A percentile compares a stretch with the other conserved stretches of the same genome.
Conservation (phyloP, 768 basidiomycete species). For the Xerocomellus chrysenteron region DNA sequence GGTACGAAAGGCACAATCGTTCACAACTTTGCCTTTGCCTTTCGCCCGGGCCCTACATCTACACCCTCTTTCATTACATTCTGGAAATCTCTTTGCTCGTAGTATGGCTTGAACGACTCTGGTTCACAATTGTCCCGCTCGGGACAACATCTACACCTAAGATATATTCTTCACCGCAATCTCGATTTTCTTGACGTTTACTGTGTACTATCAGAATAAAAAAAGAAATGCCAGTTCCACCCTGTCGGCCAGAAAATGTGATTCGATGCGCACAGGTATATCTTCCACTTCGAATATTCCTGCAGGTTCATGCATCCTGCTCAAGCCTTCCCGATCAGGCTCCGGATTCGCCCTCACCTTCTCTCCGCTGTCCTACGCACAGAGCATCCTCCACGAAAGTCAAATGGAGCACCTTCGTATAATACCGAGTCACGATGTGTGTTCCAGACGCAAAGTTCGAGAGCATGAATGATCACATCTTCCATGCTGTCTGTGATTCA, state of each 20-base stretch:
- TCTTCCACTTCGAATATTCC: slow-evolving; percentile 64
- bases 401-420: slow-evolving; percentile 71
- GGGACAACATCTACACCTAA: slow-evolving; percentile 64
- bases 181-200: slow-evolving; percentile 78
- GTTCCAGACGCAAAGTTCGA: slow-evolving; percentile 50
- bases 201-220: slow-evolving; percentile 53
- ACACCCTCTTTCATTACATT: slow-evolving; percentile 14
- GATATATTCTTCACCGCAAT: slow-evolving; percentile 71
- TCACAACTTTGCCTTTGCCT: slow-evolving; percentile 14
- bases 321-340: slow-evolving; percentile 59
- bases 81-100: slow-evolving; percentile 54
- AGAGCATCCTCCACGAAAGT: slow-evolving; percentile 68
- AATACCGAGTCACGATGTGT: slow-evolving; percentile 52
- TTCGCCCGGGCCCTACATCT: not conserved
- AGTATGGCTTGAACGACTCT: slow-evolving; percentile 61
- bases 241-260: not conserved
- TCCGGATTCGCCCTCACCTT: slow-evolving; percentile 52
- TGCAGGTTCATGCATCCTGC: slow-evolving; percentile 74
- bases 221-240: not conserved
- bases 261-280: slow-evolving; percentile 56
- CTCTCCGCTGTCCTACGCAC: slow-evolving; percentile 68
- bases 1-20: not conserved
- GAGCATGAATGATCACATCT: slow-evolving; percentile 76
- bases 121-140: slow-evolving; percentile 75
- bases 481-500: slow-evolving; percentile 65